These are phyloP conservation scores for Apiotrichum mycotoxinovorans DNA, from an alignment of 1,284 basidiomycete genomes.

Conservation along the genomic window DNA sequence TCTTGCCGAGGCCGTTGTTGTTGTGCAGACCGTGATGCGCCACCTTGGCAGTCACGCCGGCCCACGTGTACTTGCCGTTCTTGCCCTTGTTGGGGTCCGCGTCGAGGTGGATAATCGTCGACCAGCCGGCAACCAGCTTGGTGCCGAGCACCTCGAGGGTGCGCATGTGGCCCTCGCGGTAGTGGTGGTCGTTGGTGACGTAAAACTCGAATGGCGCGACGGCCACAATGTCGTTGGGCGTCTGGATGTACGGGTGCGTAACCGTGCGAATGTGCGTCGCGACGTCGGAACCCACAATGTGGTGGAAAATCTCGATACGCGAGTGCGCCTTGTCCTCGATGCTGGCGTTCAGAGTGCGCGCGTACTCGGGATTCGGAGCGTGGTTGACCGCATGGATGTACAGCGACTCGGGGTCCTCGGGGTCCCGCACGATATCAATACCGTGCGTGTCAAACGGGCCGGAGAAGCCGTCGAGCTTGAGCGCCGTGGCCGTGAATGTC, in stretches of 20 bases:
- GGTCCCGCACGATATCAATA: constrained; percentile 33
- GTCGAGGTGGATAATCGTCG: constrained; percentile 19
- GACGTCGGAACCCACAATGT: constrained; percentile 13
- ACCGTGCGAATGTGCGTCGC: constrained; percentile 27
- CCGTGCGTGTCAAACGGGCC: constrained; percentile 33
- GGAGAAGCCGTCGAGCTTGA: constrained; percentile 22
- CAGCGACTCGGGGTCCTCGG: constrained; percentile 10
- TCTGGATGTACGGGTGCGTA: constrained; percentile 24
- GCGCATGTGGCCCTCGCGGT: constrained; percentile 27
- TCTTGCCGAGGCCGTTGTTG: constrained; percentile 36
- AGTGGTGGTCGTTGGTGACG: constrained; percentile 38
- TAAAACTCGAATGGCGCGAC: constrained; percentile 24
- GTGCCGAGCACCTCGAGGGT: constrained; percentile 26
- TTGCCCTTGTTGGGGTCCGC: constrained; percentile 4
- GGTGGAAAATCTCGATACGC: constrained; percentile 36
- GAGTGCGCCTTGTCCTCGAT: constrained; percentile 17
- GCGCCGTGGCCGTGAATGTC: constrained; percentile 21
- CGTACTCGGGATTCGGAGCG: constrained; percentile 7
- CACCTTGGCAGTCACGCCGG: constrained; percentile 16
- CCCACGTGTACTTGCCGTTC: constrained; percentile 1
- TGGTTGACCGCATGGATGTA: constrained; percentile 42
- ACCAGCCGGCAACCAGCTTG: constrained; percentile 16
- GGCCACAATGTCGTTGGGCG: constrained; percentile 34
- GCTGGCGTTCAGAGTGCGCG: background rate
- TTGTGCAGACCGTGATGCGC: constrained; percentile 29